Evolutionary conservation across 495 filamentous ascomycete genomes (phyloP), one percentile per base, ranked within the genome.

Genomic region (Hyaloscypha finlandica): DNA sequence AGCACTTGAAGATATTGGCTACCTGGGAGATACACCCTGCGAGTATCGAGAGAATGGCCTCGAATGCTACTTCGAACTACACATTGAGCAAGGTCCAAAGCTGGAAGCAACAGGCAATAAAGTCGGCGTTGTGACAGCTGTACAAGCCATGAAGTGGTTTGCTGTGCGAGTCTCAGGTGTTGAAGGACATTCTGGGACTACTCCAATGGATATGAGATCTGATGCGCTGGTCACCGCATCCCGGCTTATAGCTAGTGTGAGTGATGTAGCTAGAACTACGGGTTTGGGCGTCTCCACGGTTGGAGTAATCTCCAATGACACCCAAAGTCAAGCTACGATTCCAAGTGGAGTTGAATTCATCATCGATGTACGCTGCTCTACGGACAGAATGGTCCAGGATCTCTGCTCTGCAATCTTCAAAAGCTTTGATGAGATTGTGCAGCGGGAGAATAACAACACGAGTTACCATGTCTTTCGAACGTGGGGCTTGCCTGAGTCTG

Each of bases 31-130:
- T 0, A 78, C 80, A 0, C 83, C 85, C 8, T 83, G 83, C 14
- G 85, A 81, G 53, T 83, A 89, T 73, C 79, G 83, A 64, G 76
- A 82, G 61, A 87, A 84, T 14, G 89, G 89, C 0, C 85, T 94
- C 79, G 90, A 85, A 22, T 89, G 89, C 1, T 89, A 93, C 73
- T 93, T 94, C 74, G 91, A 94, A 73, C 78, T 93, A 2, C 91
- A 93, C 70, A 94, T 94, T 61, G 91, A 94, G 72, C 91, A 94
- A 75, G 90, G 90, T 0, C 90, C 90, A 19, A 84, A 88, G 32
- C 82, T 94, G 1, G 84, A 91, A 61, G 76, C 79, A 3, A 79
- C 84, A 29, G 76, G 80, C 30, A 83, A 88, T 70, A 86, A 86
- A 42, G 82, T 92, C n/a, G 90, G 90, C 9, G 83, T 93, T 14